These are phyloP conservation scores for Geranomyces variabilis DNA, from an alignment of 192 early-diverging fungal species.

Conservation along the genomic window DNA sequence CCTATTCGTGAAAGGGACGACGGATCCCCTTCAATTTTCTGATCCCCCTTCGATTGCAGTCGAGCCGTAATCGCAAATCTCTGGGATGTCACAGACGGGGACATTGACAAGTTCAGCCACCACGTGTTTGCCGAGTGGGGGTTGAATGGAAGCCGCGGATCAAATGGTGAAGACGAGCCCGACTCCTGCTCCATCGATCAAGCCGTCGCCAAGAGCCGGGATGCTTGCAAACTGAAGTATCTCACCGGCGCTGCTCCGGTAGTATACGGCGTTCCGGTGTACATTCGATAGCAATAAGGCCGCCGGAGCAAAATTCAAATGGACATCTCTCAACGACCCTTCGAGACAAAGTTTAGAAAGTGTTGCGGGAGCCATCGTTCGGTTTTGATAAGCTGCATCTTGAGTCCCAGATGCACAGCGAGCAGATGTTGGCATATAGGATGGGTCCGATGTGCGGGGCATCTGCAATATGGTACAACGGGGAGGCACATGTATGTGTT, in stretches of 20 bases:
- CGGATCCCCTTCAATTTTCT: neutral
- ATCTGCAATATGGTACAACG: conserved; percentile 5
- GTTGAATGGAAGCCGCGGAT: conserved; percentile 35
- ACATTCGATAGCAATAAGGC: neutral
- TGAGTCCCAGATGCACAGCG: conserved; percentile 17
- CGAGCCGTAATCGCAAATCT: conserved; percentile 89
- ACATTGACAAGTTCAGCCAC: conserved; percentile 88
- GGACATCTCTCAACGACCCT: neutral
- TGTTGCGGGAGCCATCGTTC: neutral
- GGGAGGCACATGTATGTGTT: conserved; percentile 6
- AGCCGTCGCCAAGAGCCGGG: conserved; percentile 72
- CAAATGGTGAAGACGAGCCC: neutral
- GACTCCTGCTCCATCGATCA: conserved; percentile 62
- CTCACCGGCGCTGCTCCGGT: conserved; percentile 92
- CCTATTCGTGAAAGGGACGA: neutral
- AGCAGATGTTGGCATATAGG: conserved; percentile 24
- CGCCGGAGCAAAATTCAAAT: too few species aligned
- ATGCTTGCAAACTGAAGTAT: conserved; percentile 76
- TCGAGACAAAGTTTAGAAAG: conserved; percentile 20
- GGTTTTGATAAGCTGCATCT: neutral
- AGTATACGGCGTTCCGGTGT: conserved; percentile 85
- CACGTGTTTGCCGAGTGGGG: conserved; percentile 75
- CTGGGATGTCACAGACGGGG: conserved; percentile 98
- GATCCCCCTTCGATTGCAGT: conserved; percentile 36
- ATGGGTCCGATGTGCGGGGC: neutral